Conservation (phyloP, 805 yeast genomes). For the Candida ipomoeae region DNA sequence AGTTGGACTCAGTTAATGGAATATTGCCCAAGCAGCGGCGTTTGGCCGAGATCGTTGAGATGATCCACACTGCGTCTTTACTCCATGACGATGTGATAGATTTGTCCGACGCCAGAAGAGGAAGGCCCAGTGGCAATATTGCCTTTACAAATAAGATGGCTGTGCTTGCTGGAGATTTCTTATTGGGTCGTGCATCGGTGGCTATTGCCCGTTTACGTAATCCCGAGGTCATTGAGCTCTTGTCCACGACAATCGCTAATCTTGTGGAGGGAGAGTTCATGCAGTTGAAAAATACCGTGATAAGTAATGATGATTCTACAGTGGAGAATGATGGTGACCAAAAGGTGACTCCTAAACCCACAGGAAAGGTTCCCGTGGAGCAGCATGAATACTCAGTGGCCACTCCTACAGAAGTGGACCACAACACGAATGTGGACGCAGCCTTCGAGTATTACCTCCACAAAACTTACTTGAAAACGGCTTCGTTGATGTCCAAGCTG, state of each 20-base stretch:
- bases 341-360: conserved; percentile 48
- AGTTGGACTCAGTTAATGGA: conserved; percentile 57
- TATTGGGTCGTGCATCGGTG: conserved; percentile 93
- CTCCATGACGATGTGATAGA: conserved; percentile 97
- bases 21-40: conserved; percentile 93
- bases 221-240: conserved; percentile 94
- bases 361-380: conserved; percentile 59
- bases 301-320: conserved; percentile 43
- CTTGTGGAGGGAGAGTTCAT: conserved; percentile 97
- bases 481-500: conserved; percentile 89
- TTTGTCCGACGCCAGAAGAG: conserved; percentile 80
- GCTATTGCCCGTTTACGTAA: conserved; percentile 89
- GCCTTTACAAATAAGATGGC: conserved; percentile 98
- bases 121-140: conserved; percentile 84
- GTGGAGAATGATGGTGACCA: conserved; percentile 47
- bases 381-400: conserved; percentile 55
- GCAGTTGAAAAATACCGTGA: conserved; percentile 93
- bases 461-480: conserved; percentile 93
- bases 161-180: conserved; percentile 91
- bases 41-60: conserved; percentile 94
- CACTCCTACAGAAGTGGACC: conserved; percentile 43
- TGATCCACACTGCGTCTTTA: conserved; percentile 95
- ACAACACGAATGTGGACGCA: conserved; percentile 66
- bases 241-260: conserved; percentile 95
- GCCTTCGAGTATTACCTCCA: conserved; percentile 94